A percentile compares a stretch with the other conserved stretches of the same genome.
Conservation (phyloP, 306 rosid genomes). For the Vicia villosa region DNA sequence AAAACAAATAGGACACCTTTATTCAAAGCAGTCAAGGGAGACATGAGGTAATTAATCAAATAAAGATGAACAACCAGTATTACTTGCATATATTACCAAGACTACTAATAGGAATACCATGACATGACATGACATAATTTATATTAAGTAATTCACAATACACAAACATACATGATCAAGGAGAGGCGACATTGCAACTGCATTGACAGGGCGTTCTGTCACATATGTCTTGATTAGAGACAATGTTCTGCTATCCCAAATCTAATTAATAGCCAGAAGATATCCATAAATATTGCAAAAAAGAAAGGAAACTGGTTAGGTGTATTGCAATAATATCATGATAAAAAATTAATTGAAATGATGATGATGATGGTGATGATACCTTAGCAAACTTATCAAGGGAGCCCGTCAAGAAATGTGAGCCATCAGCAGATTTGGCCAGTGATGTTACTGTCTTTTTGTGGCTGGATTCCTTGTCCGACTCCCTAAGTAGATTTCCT, state of each 20-base stretch:
- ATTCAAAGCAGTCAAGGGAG: neutral
- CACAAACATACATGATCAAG: too few species aligned
- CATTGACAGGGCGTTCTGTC: too few species aligned
- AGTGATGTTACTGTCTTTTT: slow-evolving; percentile 75
- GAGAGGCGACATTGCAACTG: too few species aligned
- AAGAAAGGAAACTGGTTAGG: neutral
- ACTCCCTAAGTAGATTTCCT: slow-evolving; percentile 71
- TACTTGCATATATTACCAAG: too few species aligned
- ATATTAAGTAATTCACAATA: too few species aligned
- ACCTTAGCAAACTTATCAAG: slow-evolving; percentile 93
- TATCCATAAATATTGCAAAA: neutral
- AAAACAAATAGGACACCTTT: neutral
- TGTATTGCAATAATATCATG: neutral
- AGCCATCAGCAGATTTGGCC: slow-evolving; percentile 71
- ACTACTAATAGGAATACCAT: too few species aligned
- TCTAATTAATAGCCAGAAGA: too few species aligned
- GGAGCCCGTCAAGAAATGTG: slow-evolving; percentile 87
- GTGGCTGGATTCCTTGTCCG: slow-evolving; percentile 79
- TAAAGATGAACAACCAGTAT: too few species aligned
- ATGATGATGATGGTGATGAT: neutral
- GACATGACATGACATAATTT: too few species aligned
- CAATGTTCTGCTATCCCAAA: too few species aligned
- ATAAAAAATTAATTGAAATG: neutral
- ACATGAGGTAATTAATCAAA: neutral
- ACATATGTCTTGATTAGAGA: too few species aligned